Evolutionary conservation across 768 basidiomycete species (phyloP).

Genomic region (Clavulina sp.): DNA sequence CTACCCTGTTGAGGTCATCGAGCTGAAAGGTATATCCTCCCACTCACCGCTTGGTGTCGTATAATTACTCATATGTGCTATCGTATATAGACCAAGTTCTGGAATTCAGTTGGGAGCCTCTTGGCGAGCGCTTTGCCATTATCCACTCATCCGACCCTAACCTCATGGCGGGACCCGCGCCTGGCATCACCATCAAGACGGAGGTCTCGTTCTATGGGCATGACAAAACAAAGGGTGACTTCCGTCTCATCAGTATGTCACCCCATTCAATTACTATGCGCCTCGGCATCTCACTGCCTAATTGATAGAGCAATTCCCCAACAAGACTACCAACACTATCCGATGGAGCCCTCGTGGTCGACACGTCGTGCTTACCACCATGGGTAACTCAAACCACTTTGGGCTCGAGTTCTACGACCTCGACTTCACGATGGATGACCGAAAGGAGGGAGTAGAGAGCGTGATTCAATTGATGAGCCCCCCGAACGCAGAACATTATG

Average conservation of each 20-base stretch:
- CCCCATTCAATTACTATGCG: not conserved
- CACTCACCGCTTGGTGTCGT: not conserved
- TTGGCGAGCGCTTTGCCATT: constrained; percentile 88
- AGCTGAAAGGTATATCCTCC: constrained; percentile 64
- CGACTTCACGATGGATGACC: constrained; percentile 62
- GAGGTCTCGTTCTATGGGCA: constrained; percentile 93
- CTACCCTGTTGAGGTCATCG: constrained; percentile 92
- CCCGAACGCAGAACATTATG: constrained; percentile 75
- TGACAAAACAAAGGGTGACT: constrained; percentile 82
- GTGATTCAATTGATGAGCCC: constrained; percentile 65
- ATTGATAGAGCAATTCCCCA: constrained; percentile 46
- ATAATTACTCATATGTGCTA: not conserved
- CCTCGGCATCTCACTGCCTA: not conserved
- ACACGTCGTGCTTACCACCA: constrained; percentile 88
- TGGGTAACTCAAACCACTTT: constrained; percentile 87
- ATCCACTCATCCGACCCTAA: constrained; percentile 90
- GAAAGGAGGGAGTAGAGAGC: constrained; percentile 30
- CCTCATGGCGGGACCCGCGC: constrained; percentile 60
- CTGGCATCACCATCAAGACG: constrained; percentile 90
- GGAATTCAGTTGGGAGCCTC: constrained; percentile 99
- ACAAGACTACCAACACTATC: constrained; percentile 81
- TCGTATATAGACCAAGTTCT: constrained; percentile 59
- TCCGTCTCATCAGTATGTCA: constrained; percentile 60
- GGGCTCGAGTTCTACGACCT: constrained; percentile 99
- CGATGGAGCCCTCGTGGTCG: constrained; percentile 95